phyloP scores from a whole-genome alignment of 2,329 filamentous ascomycete species.

The Golovinomyces cichoracearum region DNA sequence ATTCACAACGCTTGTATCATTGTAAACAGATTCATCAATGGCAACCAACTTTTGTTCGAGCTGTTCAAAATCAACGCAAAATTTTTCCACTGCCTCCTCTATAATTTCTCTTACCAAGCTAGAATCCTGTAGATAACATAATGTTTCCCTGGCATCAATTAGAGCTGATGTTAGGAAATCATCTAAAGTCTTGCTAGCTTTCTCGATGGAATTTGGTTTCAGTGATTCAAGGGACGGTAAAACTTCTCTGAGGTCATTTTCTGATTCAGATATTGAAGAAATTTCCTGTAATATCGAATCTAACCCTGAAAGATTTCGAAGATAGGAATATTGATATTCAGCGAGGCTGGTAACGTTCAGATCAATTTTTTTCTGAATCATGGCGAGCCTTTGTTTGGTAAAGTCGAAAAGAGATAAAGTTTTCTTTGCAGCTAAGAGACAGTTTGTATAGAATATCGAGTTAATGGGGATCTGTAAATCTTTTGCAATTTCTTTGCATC shows the following conservation, averaged over 20 bases:
- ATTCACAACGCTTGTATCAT: constrained; percentile 5
- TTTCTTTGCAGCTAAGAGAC: constrained; percentile 30
- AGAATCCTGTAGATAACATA: constrained; percentile 48
- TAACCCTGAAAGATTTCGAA: constrained; percentile 52
- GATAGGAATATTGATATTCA: constrained; percentile 43
- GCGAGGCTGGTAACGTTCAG: constrained; percentile 31
- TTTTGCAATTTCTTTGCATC: constrained; percentile 43
- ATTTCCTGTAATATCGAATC: constrained; percentile 34
- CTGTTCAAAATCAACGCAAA: constrained; percentile 62
- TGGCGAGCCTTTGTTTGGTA: constrained; percentile 26
- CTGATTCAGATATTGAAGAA: constrained; percentile 11
- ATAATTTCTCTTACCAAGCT: constrained; percentile 49
- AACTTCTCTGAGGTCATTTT: constrained; percentile 26
- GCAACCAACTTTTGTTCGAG: constrained; percentile 34
- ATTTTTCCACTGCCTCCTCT: constrained; percentile 56
- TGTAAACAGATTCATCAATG: constrained; percentile 25
- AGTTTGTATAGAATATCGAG: constrained; percentile 51
- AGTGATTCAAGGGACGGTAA: constrained; percentile 34
- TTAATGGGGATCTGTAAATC: constrained; percentile 31
- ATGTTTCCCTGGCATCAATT: constrained; percentile 67
- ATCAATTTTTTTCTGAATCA: constrained; percentile 31
- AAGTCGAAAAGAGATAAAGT: constrained; percentile 37
- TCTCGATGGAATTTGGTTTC: constrained; percentile 32
- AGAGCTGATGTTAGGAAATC: constrained; percentile 78
- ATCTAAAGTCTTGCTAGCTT: constrained; percentile 53